Evolutionary conservation across 192 early-diverging fungal genomes (phyloP).

Genomic region (Nowakowskiella sp.): DNA sequence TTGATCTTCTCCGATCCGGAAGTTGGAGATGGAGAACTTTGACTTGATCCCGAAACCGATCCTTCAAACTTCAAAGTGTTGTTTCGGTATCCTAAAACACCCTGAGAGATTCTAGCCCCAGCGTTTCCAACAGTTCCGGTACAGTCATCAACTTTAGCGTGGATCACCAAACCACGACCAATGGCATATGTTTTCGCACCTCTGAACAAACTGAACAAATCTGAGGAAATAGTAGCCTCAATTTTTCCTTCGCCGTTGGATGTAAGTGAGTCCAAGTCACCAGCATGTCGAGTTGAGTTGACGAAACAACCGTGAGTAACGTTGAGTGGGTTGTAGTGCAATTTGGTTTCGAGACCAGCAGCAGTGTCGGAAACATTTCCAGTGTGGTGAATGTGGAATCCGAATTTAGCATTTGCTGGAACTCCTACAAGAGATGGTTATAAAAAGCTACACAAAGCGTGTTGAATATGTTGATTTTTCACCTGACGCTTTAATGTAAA

Average conservation of each 20-base stretch:
- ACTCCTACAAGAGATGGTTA: no score
- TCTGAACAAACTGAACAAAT: not conserved
- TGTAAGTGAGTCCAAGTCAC: not conserved
- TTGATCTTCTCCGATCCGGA: no score
- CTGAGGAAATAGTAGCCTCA: not conserved
- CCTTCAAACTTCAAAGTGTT: conserved; percentile 2
- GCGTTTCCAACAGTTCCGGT: not conserved
- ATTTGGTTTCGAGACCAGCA: not conserved
- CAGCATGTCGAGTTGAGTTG: not conserved
- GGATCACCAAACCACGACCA: conserved; percentile 11
- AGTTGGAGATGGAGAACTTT: no score
- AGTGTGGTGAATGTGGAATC: no score
- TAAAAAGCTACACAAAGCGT: no score
- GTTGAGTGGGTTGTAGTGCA: not conserved
- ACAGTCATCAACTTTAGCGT: conserved; percentile 8
- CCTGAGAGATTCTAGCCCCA: not conserved
- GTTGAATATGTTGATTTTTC: no score
- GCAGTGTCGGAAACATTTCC: not conserved
- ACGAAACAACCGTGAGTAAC: not conserved
- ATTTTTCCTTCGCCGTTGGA: not conserved
- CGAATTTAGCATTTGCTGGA: no score
- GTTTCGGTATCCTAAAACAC: conserved; percentile 3
- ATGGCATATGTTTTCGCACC: not conserved
- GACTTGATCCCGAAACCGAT: no score
- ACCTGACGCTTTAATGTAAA: no score